A percentile compares a stretch with the other conserved stretches of the same genome.
Evolutionary conservation across 2,329 filamentous ascomycete species (phyloP).

Genomic region (Colletotrichum endophyticum): DNA sequence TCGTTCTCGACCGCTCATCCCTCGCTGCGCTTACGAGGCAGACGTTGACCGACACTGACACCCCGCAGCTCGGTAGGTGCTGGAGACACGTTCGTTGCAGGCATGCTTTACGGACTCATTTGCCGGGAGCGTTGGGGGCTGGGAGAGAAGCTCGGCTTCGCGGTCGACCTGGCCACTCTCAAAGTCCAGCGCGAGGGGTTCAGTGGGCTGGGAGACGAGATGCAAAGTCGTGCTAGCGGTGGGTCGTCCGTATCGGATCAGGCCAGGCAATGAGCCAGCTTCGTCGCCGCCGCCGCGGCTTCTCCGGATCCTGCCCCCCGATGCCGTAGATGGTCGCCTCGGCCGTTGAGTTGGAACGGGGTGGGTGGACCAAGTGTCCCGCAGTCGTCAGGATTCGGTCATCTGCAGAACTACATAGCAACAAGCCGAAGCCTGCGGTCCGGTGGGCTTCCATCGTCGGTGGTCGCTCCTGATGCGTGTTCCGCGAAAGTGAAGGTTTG

Average conservation of each 20-base stretch:
- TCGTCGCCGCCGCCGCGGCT: background rate
- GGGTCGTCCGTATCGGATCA: constrained; percentile 22
- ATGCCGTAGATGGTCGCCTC: constrained; percentile 14
- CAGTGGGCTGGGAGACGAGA: constrained; percentile 47
- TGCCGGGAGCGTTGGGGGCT: constrained; percentile 57
- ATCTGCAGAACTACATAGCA: background rate
- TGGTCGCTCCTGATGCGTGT: background rate
- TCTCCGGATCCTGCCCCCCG: constrained; percentile 2
- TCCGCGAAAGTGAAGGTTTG: background rate
- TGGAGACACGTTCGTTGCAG: constrained; percentile 78
- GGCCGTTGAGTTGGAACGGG: constrained; percentile 8
- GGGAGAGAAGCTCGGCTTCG: constrained; percentile 58
- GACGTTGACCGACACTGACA: background rate
- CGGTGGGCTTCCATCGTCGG: background rate
- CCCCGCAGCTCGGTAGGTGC: constrained; percentile 69
- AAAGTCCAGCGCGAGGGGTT: constrained; percentile 75
- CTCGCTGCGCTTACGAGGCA: background rate
- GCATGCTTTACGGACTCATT: constrained; percentile 67
- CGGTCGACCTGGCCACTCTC: constrained; percentile 68
- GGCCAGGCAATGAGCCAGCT: background rate
- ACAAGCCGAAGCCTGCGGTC: constrained; percentile 6
- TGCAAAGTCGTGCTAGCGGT: constrained; percentile 21
- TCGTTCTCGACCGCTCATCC: background rate
- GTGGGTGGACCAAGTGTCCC: constrained; percentile 1
- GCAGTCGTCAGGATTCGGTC: constrained; percentile 8